Evolutionary conservation across 441 rosid genomes (phyloP).

Genomic region (Sinapis alba): DNA sequence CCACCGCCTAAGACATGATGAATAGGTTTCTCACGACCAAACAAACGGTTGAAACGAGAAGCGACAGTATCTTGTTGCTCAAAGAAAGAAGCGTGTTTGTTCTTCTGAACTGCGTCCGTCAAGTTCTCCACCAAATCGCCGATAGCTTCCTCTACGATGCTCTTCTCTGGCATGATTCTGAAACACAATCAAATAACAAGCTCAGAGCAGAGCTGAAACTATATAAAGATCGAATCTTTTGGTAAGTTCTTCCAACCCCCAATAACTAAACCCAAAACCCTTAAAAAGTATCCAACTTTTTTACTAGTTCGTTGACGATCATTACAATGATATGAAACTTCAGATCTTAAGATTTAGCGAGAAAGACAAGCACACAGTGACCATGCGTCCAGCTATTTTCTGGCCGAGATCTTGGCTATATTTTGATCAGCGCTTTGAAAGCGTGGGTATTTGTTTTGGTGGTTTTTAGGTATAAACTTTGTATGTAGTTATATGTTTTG

Average conservation of each 20-base stretch:
- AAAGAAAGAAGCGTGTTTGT: constrained; percentile 64
- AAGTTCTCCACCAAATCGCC: constrained; percentile 66
- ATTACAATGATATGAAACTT: constrained; percentile 11
- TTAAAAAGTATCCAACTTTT: constrained; percentile 5
- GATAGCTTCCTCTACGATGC: constrained; percentile 53
- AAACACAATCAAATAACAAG: constrained; percentile 13
- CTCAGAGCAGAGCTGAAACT: constrained; percentile 14
- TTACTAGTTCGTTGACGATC: constrained; percentile 4
- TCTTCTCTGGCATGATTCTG: constrained; percentile 77
- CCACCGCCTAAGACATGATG: constrained; percentile 89
- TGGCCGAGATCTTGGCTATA: too few species aligned
- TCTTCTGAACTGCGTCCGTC: constrained; percentile 60
- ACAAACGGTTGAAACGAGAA: constrained; percentile 65
- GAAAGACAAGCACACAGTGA: neutral
- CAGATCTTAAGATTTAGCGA: constrained; percentile 26
- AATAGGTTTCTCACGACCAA: constrained; percentile 81
- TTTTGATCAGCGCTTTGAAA: too few species aligned
- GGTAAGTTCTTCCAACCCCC: neutral
- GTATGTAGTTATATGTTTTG: too few species aligned
- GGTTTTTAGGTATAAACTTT: too few species aligned
- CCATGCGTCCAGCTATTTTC: too few species aligned
- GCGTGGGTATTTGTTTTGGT: too few species aligned
- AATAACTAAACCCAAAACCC: neutral
- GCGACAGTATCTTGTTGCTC: constrained; percentile 63
- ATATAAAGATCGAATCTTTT: constrained; percentile 17